A percentile compares a stretch with the other conserved stretches of the same genome.
Evolutionary conservation across 805 yeast genomes (phyloP).

Genomic region (Saccharomyces paradoxus): DNA sequence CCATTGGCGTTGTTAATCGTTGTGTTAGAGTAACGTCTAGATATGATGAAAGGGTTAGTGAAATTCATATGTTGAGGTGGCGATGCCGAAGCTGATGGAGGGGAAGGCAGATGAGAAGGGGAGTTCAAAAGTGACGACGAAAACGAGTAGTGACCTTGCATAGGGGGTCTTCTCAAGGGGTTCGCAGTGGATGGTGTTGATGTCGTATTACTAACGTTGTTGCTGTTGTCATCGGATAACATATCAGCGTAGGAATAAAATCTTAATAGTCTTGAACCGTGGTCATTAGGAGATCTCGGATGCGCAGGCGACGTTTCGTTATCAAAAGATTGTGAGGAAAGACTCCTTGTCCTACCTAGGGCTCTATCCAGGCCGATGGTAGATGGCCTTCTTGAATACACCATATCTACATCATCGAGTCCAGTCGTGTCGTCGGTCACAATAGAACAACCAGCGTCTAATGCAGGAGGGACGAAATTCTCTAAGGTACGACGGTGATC

Average conservation of each 20-base stretch:
- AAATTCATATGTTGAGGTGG: background rate
- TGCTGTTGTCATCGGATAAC: constrained; percentile 45
- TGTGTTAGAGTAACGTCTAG: background rate
- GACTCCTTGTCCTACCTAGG: constrained; percentile 31
- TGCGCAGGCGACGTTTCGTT: background rate
- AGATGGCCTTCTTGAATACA: constrained; percentile 55
- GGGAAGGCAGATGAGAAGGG: background rate
- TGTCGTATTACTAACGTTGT: constrained; percentile 26
- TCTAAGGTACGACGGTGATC: constrained; percentile 40
- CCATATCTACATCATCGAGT: constrained; percentile 64
- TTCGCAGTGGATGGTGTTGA: constrained; percentile 10
- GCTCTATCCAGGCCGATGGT: constrained; percentile 40
- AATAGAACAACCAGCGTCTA: constrained; percentile 68
- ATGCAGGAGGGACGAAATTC: constrained; percentile 70
- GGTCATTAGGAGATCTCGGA: constrained; percentile 3
- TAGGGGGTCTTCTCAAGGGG: background rate
- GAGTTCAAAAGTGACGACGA: background rate
- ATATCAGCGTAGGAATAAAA: constrained; percentile 78
- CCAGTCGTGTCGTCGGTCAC: constrained; percentile 51
- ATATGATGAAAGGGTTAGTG: background rate
- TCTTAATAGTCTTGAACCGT: constrained; percentile 25
- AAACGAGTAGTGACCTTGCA: background rate
- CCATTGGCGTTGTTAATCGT: background rate
- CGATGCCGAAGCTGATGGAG: background rate
- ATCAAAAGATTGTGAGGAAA: constrained; percentile 9